These are phyloP conservation scores for Zoysia pacifica DNA, from an alignment of 176 grass and related monocot genomes.

Conservation along the genomic window DNA sequence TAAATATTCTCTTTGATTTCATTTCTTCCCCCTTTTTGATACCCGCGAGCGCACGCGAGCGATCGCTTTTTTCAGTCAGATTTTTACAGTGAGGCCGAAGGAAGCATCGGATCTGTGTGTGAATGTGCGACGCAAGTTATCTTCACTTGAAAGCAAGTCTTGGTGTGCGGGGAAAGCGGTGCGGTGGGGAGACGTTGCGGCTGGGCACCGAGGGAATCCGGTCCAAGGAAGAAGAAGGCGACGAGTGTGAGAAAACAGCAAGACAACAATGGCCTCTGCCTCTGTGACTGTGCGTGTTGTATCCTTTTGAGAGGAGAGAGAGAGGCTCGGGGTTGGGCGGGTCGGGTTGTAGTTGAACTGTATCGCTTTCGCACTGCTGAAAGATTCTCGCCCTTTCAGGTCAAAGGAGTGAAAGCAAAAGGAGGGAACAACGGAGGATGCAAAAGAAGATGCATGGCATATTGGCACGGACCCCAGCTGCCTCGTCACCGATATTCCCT, in stretches of 20 bases:
- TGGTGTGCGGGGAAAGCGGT: slow-evolving; percentile 24
- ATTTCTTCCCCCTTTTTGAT: background rate
- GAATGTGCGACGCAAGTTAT: background rate
- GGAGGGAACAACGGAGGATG: slow-evolving; percentile 45
- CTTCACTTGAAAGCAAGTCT: slow-evolving; percentile 49
- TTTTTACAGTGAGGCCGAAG: slow-evolving; percentile 13
- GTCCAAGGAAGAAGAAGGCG: slow-evolving; percentile 49
- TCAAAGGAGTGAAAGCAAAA: slow-evolving; percentile 94
- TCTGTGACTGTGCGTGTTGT: slow-evolving; percentile 10
- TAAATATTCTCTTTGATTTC: background rate
- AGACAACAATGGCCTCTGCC: slow-evolving; percentile 14
- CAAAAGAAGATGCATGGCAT: slow-evolving; percentile 34
- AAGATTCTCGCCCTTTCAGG: slow-evolving; percentile 92
- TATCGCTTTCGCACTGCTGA: slow-evolving; percentile 68
- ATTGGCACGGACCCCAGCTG: slow-evolving; percentile 41
- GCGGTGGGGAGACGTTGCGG: slow-evolving; percentile 9
- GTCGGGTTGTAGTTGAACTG: slow-evolving; percentile 58
- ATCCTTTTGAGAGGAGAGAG: slow-evolving; percentile 73
- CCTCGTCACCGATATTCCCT: slow-evolving; percentile 66
- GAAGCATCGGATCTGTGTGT: background rate
- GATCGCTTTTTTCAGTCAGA: background rate
- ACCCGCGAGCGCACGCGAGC: background rate
- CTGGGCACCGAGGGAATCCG: slow-evolving; percentile 68
- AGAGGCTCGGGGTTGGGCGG: background rate
- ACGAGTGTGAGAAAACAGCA: slow-evolving; percentile 55